A percentile compares a stretch with the other conserved stretches of the same genome.
These are phyloP conservation scores for Lanzia echinophila DNA, from an alignment of 2,329 filamentous ascomycete genomes.

Conservation along the genomic window DNA sequence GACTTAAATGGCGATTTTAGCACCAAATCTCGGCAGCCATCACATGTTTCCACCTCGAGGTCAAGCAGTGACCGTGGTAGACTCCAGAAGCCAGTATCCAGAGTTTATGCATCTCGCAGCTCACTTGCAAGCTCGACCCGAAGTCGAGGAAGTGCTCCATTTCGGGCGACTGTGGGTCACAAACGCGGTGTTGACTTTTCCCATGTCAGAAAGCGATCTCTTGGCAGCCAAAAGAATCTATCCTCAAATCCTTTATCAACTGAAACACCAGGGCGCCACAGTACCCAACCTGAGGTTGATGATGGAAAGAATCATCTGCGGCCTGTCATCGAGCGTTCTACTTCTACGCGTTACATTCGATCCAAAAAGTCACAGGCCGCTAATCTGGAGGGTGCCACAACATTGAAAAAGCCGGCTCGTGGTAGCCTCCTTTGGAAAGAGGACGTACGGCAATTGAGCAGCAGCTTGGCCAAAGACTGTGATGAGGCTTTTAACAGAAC, in stretches of 20 bases:
- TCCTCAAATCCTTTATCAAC: neutral
- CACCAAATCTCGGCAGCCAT: neutral
- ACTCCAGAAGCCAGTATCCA: conserved; percentile 14
- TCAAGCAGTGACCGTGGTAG: conserved; percentile 11
- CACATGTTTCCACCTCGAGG: neutral
- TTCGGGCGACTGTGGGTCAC: conserved; percentile 42
- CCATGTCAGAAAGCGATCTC: conserved; percentile 38
- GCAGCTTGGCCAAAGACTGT: conserved; percentile 80
- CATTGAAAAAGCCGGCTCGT: conserved; percentile 14
- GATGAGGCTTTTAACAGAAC: conserved; percentile 83
- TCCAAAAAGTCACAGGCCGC: conserved; percentile 22
- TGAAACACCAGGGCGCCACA: conserved; percentile 11
- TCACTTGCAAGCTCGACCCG: conserved; percentile 41
- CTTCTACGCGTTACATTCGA: conserved; percentile 26
- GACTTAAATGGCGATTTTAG: neutral
- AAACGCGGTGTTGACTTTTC: conserved; percentile 59
- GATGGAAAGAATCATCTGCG: conserved; percentile 18
- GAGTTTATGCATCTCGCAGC: conserved; percentile 37
- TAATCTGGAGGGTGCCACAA: conserved; percentile 7
- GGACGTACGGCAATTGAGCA: conserved; percentile 77
- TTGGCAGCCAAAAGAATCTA: conserved; percentile 10
- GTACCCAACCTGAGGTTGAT: conserved; percentile 20
- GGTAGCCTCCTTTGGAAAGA: conserved; percentile 49
- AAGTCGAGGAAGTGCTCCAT: conserved; percentile 31
- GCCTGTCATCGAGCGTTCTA: conserved; percentile 8